Evolutionary conservation across 495 filamentous ascomycete genomes (phyloP).

Genomic region (Immersiella caudata): DNA sequence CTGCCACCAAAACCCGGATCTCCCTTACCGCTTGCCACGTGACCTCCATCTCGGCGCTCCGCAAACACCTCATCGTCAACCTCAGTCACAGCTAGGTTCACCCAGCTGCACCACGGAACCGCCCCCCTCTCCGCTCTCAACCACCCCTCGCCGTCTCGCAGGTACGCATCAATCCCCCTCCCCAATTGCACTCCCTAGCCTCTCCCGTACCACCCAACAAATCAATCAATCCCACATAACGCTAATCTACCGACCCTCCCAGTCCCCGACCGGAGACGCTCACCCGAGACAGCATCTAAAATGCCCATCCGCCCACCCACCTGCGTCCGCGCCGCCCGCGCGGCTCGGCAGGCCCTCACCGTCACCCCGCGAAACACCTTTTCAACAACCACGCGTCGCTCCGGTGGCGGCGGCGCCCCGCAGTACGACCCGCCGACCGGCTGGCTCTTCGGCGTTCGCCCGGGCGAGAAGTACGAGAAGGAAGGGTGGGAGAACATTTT

Average conservation of each 20-base stretch:
- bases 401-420: conserved; percentile 64
- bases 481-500: conserved; percentile 94
- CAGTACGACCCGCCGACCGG: conserved; percentile 91
- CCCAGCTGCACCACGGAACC: conserved; percentile 1
- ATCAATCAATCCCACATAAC: background rate
- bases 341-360: conserved; percentile 15
- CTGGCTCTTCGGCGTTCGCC: conserved; percentile 88
- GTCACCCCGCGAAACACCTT: conserved; percentile 28
- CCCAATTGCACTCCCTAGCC: background rate
- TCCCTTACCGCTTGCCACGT: conserved; percentile 1
- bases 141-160: background rate
- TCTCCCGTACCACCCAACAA: background rate
- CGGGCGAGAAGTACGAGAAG: conserved; percentile 90
- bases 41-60: background rate
- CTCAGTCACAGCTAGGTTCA: conserved; percentile 16
- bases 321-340: conserved; percentile 29
- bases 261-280: too few species aligned
- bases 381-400: conserved; percentile 40
- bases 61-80: conserved; percentile 16
- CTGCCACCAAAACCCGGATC: background rate
- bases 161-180: background rate
- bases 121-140: conserved; percentile 19
- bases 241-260: too few species aligned
- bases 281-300: conserved; percentile 14
- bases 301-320: conserved; percentile 39